Evolutionary conservation across 441 rosid genomes (phyloP), one percentile per base, ranked within the genome.

Genomic region (Eruca vesicaria): DNA sequence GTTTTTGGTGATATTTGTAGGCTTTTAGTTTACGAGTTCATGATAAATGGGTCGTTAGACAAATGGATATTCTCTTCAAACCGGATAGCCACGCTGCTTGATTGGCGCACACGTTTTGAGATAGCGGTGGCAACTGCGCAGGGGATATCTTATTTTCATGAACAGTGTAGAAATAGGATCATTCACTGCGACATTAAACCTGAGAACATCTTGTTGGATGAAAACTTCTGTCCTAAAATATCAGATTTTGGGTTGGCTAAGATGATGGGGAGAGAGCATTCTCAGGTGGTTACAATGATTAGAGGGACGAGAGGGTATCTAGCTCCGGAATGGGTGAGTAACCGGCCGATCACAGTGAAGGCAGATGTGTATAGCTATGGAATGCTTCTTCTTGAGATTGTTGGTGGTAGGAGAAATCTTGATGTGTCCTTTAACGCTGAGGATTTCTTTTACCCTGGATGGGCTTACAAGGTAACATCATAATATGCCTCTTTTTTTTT

Each of bases 141-240:
- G 66, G 97, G 99, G 61, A 92, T 94, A 4, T 89, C 99, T 0
- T 94, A 90, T 75, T 94, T 94, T 60, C 97, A 94, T 45, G 97
- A 94, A 82, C 97, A 94, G 36, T 94, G 99, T 70, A 79, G 97
- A n/a, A 84, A 94, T 41, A 79, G 97, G 67, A 90, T 94, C 23
- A 94, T 94, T 64, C 97, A 94, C 74, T 94, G 99, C 12, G 97
- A 92, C 68, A 92, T 94, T 31, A 94, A 94, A 68, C 99, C 97
- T 0, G 96, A 92, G 72, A 94, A 94, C 80, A 92, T 94, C 4
- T 71, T 94, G 68, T 66, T 94, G 45, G 97, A 94, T 41, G 94
- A 84, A 15, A 82, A 82, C 21, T 89, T 92, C 64, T 89, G 95
- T 57, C 97, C 99, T 3, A 94, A 92, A 63, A 83, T 94, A 53